Conservation (phyloP, 257 asterid genomes). For the Nicotiana benthamiana region DNA sequence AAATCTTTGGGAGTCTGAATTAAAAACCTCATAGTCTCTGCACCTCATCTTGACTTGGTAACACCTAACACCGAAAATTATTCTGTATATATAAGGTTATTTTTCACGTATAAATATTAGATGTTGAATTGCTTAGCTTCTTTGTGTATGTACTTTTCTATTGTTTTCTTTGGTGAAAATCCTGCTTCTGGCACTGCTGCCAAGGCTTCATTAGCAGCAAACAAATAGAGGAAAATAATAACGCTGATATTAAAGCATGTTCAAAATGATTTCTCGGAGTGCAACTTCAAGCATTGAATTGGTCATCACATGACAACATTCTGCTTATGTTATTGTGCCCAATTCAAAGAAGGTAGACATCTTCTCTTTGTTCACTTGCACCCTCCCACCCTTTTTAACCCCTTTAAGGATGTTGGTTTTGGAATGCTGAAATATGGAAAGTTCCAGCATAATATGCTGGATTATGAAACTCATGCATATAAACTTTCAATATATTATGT, state of each 20-base stretch:
- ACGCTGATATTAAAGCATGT: neutral
- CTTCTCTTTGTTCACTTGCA: neutral
- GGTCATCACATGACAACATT: neutral
- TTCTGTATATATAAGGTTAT: too few species aligned
- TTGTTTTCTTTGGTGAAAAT: too few species aligned
- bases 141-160: too few species aligned
- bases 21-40: neutral
- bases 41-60: too few species aligned
- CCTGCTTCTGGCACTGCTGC: too few species aligned
- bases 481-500: too few species aligned
- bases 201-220: neutral
- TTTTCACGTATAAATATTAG: too few species aligned
- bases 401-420: neutral
- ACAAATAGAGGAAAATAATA: neutral
- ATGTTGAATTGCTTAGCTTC: too few species aligned
- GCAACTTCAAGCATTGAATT: too few species aligned
- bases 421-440: neutral
- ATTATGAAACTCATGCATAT: neutral
- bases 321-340: neutral
- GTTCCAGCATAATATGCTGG: neutral
- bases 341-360: neutral
- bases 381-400: neutral
- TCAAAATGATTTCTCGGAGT: neutral
- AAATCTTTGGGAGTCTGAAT: neutral
- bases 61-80: too few species aligned